Evolutionary conservation across 805 yeast species (phyloP).

Genomic region (Lipomyces lipofer): DNA sequence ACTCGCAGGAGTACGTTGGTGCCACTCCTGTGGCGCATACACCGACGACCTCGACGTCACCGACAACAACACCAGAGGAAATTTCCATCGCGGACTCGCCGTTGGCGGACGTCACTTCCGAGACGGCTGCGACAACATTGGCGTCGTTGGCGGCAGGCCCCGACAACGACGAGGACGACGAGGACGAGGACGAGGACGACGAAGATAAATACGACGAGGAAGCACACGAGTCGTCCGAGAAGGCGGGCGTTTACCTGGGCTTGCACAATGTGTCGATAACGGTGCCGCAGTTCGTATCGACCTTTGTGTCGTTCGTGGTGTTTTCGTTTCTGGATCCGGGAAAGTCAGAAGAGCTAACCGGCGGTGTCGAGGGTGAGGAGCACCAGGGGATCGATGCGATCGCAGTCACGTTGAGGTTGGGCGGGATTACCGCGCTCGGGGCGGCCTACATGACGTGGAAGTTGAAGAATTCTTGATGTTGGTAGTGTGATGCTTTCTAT

Average conservation of each 20-base stretch:
- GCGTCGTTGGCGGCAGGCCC: neutral
- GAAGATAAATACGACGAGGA: constrained; percentile 3
- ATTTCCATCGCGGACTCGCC: neutral
- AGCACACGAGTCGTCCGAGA: constrained; percentile 29
- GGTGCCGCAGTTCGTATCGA: constrained; percentile 44
- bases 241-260: constrained; percentile 44
- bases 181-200: constrained; percentile 17
- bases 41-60: neutral
- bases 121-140: neutral
- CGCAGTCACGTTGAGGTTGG: constrained; percentile 42
- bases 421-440: constrained; percentile 40
- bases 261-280: constrained; percentile 45
- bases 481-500: too few relatives aligned
- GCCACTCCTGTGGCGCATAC: constrained; percentile 8
- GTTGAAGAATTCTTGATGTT: constrained; percentile 6
- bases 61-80: neutral
- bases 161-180: constrained; percentile 2
- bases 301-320: constrained; percentile 42
- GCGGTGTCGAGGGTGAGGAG: constrained; percentile 33
- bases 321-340: constrained; percentile 37
- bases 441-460: constrained; percentile 39
- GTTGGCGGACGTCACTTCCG: neutral
- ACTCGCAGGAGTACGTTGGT: constrained; percentile 1
- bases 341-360: constrained; percentile 21
- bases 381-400: constrained; percentile 40